These are phyloP conservation scores for Dothistroma septosporum DNA, from an alignment of 2,329 filamentous ascomycete species.

Conservation along the genomic window DNA sequence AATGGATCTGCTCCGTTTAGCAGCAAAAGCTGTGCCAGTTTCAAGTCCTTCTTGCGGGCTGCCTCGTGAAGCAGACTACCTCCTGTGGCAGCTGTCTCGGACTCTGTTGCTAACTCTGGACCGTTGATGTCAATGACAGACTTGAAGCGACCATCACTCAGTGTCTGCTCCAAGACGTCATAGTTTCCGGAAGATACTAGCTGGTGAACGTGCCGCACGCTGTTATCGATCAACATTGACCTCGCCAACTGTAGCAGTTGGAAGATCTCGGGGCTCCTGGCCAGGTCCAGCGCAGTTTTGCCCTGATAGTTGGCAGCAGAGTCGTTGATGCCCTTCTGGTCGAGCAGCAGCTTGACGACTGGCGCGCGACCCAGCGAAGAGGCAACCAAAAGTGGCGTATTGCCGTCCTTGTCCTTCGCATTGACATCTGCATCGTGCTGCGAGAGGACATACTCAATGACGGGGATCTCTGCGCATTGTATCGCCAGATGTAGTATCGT, in stretches of 20 bases:
- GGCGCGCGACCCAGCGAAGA: constrained; percentile 74
- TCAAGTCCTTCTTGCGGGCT: constrained; percentile 78
- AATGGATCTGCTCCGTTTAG: constrained; percentile 96
- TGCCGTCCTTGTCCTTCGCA: constrained; percentile 83
- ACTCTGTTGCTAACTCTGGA: constrained; percentile 79
- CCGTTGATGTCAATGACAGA: constrained; percentile 89
- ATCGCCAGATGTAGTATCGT: constrained; percentile 90
- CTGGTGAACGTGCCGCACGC: constrained; percentile 77
- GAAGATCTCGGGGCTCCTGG: constrained; percentile 90
- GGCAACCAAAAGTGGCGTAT: constrained; percentile 86
- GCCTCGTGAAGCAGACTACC: constrained; percentile 92
- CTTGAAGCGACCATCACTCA: constrained; percentile 82
- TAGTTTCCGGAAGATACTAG: constrained; percentile 71
- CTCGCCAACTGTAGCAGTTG: constrained; percentile 87
- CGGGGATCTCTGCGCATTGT: constrained; percentile 86
- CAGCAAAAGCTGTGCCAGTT: constrained; percentile 82
- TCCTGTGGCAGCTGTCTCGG: constrained; percentile 71
- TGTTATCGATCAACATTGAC: constrained; percentile 83
- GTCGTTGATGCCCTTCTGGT: constrained; percentile 81
- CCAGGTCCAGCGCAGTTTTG: constrained; percentile 80
- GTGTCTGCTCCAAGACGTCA: constrained; percentile 68
- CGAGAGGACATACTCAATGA: constrained; percentile 92
- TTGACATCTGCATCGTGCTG: constrained; percentile 66
- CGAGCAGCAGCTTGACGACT: constrained; percentile 78
- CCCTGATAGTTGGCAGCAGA: constrained; percentile 78